These are phyloP conservation scores for Aplosporella prunicola DNA, from an alignment of 2,329 filamentous ascomycete genomes.

Conservation along the genomic window DNA sequence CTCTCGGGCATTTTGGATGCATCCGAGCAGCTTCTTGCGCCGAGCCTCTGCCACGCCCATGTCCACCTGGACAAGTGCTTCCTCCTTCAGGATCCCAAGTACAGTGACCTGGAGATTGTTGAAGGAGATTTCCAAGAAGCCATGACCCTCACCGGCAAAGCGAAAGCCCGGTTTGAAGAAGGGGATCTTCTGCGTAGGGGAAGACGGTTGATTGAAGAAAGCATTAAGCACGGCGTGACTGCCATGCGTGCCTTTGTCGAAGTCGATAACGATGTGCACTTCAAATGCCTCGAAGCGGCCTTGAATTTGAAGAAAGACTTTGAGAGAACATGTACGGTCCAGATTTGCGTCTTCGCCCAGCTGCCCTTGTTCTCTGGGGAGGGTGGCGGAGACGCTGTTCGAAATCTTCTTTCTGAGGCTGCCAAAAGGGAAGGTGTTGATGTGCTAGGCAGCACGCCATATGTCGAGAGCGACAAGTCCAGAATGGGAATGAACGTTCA, in stretches of 20 bases:
- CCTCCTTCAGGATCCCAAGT: slow-evolving; percentile 49
- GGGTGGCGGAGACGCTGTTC: slow-evolving; percentile 43
- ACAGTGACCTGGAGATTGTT: slow-evolving; percentile 50
- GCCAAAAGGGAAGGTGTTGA: slow-evolving; percentile 39
- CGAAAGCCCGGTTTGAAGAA: slow-evolving; percentile 54
- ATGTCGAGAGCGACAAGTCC: slow-evolving; percentile 49
- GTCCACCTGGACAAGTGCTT: slow-evolving; percentile 63
- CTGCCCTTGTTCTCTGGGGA: slow-evolving; percentile 53
- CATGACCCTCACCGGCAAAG: slow-evolving; percentile 46
- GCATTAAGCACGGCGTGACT: slow-evolving; percentile 55
- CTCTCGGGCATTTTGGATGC: slow-evolving; percentile 32
- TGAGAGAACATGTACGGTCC: slow-evolving; percentile 45
- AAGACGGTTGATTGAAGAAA: slow-evolving; percentile 55
- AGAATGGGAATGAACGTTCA: slow-evolving; percentile 49
- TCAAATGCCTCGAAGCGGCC: slow-evolving; percentile 50
- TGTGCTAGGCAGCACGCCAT: slow-evolving; percentile 59
- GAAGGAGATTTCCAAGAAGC: slow-evolving; percentile 58
- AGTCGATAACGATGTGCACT: slow-evolving; percentile 52
- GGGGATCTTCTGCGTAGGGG: slow-evolving; percentile 57
- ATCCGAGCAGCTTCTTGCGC: slow-evolving; percentile 35
- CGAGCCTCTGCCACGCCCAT: slow-evolving; percentile 60
- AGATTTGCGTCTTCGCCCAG: slow-evolving; percentile 64
- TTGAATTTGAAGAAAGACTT: slow-evolving; percentile 48
- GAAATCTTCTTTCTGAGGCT: slow-evolving; percentile 40
- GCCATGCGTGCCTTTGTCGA: slow-evolving; percentile 64